phyloP scores from a whole-genome alignment of 208 protist species.

The Acanthamoeba triangularis region DNA sequence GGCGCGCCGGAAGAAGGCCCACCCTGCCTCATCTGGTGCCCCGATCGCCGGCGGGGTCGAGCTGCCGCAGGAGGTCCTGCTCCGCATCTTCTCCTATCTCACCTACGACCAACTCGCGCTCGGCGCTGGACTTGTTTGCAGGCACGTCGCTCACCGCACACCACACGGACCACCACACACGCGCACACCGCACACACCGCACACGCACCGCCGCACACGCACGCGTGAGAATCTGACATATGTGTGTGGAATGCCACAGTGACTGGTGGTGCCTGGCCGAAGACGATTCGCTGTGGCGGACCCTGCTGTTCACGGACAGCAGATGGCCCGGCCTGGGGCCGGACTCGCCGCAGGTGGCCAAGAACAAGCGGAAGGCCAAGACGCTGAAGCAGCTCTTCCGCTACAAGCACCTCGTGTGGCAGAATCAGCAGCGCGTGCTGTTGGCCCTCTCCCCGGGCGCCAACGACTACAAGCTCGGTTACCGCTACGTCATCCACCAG shows the following conservation, averaged over 20 bases:
- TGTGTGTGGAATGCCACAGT: neutral
- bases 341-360: neutral
- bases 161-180: too few relatives aligned
- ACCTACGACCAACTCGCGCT: neutral
- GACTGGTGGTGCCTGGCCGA: slow-evolving; percentile 34
- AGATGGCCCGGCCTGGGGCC: neutral
- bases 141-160: neutral
- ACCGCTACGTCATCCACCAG: slow-evolving; percentile 57
- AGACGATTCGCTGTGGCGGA: slow-evolving; percentile 8
- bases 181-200: neutral
- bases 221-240: neutral
- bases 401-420: neutral
- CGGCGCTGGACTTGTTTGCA: neutral
- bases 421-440: neutral
- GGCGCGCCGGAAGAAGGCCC: neutral
- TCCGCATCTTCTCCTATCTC: slow-evolving; percentile 5
- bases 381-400: slow-evolving; percentile 30
- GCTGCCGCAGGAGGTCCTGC: neutral
- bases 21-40: neutral
- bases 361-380: neutral
- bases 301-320: neutral
- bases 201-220: neutral
- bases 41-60: neutral
- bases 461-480: neutral
- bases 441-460: neutral